A percentile compares a stretch with the other conserved stretches of the same genome.
Evolutionary conservation across 768 basidiomycete genomes (phyloP).

Genomic region (Lentinus brumalis): DNA sequence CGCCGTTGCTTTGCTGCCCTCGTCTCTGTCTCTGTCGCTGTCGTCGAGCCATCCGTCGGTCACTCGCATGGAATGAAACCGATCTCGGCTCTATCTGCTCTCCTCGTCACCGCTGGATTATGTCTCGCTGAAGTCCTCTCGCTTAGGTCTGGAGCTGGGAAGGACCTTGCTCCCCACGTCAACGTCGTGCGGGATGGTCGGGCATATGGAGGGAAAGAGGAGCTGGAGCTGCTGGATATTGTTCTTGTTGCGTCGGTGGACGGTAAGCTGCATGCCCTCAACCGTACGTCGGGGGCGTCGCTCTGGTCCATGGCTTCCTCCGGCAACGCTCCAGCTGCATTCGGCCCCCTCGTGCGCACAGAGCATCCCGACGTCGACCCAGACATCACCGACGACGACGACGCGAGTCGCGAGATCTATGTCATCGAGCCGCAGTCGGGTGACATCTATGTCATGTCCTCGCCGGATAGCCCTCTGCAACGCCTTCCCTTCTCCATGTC

Average conservation of each 20-base stretch:
- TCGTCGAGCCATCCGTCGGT: neutral
- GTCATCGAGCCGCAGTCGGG: slow-evolving; percentile 95
- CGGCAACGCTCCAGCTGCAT: slow-evolving; percentile 44
- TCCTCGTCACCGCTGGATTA: slow-evolving; percentile 23
- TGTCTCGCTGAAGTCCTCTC: slow-evolving; percentile 30
- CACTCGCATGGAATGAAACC: slow-evolving; percentile 20
- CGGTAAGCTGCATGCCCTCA: slow-evolving; percentile 92
- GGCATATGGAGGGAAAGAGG: slow-evolving; percentile 24
- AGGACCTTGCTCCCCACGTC: slow-evolving; percentile 25
- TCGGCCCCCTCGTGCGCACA: slow-evolving; percentile 76
- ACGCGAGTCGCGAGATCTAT: slow-evolving; percentile 69
- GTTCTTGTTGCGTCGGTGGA: slow-evolving; percentile 93
- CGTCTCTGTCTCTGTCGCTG: neutral
- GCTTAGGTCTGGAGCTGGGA: slow-evolving; percentile 20
- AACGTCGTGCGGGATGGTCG: slow-evolving; percentile 16
- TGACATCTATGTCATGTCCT: slow-evolving; percentile 84
- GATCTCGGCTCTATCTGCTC: slow-evolving; percentile 13
- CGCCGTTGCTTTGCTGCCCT: neutral
- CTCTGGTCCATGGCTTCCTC: slow-evolving; percentile 82
- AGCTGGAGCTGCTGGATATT: slow-evolving; percentile 73
- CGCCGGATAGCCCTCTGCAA: slow-evolving; percentile 69
- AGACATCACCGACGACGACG: slow-evolving; percentile 54
- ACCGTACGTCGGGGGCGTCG: slow-evolving; percentile 77
- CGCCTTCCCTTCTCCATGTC: slow-evolving; percentile 91
- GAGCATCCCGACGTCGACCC: slow-evolving; percentile 59